Percentiles rank a stretch among this genome's conserved stretches.
phyloP scores from a whole-genome alignment of 495 filamentous ascomycete species.

The Penicillium silybi region DNA sequence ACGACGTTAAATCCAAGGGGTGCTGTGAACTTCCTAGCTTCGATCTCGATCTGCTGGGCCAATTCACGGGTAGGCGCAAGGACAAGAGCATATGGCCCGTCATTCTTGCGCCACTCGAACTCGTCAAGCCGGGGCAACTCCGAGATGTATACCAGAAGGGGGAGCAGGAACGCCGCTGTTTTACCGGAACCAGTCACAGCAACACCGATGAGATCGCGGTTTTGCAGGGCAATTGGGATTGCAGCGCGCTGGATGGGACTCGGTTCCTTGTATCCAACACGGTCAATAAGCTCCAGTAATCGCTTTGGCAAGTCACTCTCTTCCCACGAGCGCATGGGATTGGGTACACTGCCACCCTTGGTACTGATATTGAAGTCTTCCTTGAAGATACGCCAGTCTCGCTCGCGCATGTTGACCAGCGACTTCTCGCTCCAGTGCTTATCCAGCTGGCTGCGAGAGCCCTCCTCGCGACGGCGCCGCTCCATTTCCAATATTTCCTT shows the following conservation, averaged over 20 bases:
- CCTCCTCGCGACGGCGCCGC: constrained; percentile 69
- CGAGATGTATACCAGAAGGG: constrained; percentile 93
- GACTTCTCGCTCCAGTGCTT: constrained; percentile 99
- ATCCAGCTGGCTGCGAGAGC: constrained; percentile 64
- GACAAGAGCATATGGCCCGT: constrained; percentile 94
- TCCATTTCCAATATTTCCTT: constrained; percentile 86
- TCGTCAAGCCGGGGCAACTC: constrained; percentile 84
- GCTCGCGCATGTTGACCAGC: constrained; percentile 92
- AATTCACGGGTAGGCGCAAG: constrained; percentile 97
- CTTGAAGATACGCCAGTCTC: constrained; percentile 99
- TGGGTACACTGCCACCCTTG: constrained; percentile 85
- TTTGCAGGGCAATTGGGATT: constrained; percentile 92
- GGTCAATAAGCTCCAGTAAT: constrained; percentile 75
- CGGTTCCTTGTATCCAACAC: constrained; percentile 91
- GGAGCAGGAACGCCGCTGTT: constrained; percentile 92
- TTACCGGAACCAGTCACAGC: constrained; percentile 99
- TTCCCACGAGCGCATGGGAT: constrained; percentile 93
- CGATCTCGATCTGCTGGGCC: constrained; percentile 94
- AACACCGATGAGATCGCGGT: constrained; percentile 93
- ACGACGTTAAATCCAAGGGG: constrained; percentile 94
- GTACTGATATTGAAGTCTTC: constrained; percentile 98
- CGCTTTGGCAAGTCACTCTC: constrained; percentile 80
- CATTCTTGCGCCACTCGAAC: constrained; percentile 74
- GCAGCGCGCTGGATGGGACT: constrained; percentile 89
- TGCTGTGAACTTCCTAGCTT: constrained; percentile 88